Conservation (phyloP, 2,329 filamentous ascomycete species). For the Aschersonia sp. region DNA sequence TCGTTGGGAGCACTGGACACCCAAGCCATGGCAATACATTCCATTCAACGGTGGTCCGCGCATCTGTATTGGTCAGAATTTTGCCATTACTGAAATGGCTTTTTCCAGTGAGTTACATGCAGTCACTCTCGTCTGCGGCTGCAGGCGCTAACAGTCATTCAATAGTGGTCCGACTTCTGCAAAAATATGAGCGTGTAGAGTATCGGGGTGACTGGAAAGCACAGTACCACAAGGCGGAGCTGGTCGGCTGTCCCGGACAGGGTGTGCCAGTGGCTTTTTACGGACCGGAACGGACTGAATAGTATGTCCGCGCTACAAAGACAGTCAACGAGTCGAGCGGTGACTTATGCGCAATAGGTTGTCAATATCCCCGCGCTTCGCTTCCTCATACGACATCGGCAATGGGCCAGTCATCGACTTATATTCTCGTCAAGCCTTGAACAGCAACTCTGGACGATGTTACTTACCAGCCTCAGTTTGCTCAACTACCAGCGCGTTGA, state of each 20-base stretch:
- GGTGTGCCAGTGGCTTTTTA: conserved; percentile 26
- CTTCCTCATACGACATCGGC: no score
- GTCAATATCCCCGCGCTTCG: no score
- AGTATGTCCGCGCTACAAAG: neutral
- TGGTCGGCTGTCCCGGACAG: conserved; percentile 27
- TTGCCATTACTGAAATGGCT: conserved; percentile 60
- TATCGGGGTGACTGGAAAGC: conserved; percentile 29
- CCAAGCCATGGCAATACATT: conserved; percentile 55
- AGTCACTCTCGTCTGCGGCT: neutral
- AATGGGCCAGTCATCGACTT: no score
- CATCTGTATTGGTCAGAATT: conserved; percentile 70
- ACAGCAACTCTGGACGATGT: no score
- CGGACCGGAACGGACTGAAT: conserved; percentile 8
- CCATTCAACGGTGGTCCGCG: conserved; percentile 64
- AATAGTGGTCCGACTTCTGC: conserved; percentile 35
- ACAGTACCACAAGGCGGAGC: conserved; percentile 28
- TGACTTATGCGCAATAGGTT: no score
- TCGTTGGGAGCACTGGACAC: conserved; percentile 49
- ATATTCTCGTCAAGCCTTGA: no score
- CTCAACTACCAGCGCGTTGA: no score
- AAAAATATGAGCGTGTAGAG: conserved; percentile 42
- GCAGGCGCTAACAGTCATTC: neutral
- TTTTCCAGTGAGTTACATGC: conserved; percentile 7
- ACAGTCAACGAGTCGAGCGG: neutral
- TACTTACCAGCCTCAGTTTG: no score